Evolutionary conservation across 805 yeast genomes (phyloP).

Genomic region (Aciculoconidium aculeatum): DNA sequence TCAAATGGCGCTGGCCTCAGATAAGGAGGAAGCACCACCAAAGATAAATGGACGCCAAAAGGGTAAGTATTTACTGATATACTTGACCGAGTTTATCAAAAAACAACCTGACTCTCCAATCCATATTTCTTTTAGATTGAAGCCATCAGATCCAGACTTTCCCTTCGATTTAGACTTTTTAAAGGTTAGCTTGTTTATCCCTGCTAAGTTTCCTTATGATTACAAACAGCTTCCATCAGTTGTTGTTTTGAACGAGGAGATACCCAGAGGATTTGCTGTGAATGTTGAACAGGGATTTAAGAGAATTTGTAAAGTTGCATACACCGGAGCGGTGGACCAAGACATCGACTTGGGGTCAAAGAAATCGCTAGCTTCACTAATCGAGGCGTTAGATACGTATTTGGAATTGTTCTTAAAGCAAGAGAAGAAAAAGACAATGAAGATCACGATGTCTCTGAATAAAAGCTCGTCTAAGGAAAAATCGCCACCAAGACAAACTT

Average conservation of each 20-base stretch:
- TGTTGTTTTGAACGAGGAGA: constrained; percentile 56
- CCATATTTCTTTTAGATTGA: constrained; percentile 40
- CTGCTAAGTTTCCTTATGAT: constrained; percentile 46
- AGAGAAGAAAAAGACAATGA: constrained; percentile 58
- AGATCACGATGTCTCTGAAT: too few relatives aligned
- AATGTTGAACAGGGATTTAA: constrained; percentile 65
- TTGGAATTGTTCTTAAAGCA: constrained; percentile 54
- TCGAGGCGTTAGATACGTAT: constrained; percentile 49
- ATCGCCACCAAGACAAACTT: too few relatives aligned
- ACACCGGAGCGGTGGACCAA: constrained; percentile 14
- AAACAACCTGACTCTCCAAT: constrained; percentile 16
- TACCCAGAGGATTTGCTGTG: constrained; percentile 61
- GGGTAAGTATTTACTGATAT: constrained; percentile 24
- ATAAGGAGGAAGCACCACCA: background rate
- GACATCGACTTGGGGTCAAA: constrained; percentile 37
- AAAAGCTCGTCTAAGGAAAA: constrained; percentile 2
- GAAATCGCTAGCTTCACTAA: constrained; percentile 47
- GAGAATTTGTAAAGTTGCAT: constrained; percentile 30
- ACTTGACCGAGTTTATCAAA: constrained; percentile 26
- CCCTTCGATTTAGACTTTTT: constrained; percentile 57
- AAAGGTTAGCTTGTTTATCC: constrained; percentile 48
- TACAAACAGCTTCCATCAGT: constrained; percentile 42
- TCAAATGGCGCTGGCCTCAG: background rate
- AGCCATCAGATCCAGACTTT: constrained; percentile 69
- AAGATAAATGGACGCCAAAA: background rate